Conservation (phyloP, 305 asterid genomes). For the Fraxinus dipetala region DNA sequence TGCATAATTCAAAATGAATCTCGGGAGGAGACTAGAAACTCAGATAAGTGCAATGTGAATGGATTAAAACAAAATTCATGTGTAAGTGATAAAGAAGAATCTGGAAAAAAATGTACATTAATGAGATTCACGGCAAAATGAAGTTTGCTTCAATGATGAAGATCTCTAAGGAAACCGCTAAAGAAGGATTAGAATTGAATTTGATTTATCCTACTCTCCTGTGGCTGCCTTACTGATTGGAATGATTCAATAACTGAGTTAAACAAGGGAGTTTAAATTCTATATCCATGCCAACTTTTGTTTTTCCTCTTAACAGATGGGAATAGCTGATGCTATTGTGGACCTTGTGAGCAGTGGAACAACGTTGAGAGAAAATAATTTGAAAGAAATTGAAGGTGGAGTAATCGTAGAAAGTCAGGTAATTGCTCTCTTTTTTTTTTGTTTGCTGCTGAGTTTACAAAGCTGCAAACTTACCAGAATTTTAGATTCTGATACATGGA, state of each 20-base stretch:
- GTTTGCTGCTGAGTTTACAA: background rate
- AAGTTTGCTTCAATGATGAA: background rate
- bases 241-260: background rate
- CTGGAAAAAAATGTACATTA: slow-evolving; percentile 4
- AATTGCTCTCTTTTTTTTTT: slow-evolving; percentile 10
- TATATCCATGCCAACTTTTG: slow-evolving; percentile 8
- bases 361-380: slow-evolving; percentile 82
- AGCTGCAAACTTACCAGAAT: background rate
- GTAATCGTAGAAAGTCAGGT: slow-evolving; percentile 92
- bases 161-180: background rate
- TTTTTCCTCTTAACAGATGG: slow-evolving; percentile 59
- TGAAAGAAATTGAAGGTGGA: slow-evolving; percentile 95
- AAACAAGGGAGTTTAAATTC: background rate
- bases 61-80: background rate
- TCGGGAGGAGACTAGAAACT: background rate
- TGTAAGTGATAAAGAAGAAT: background rate
- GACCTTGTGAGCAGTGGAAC: slow-evolving; percentile 99
- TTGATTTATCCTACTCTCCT: background rate
- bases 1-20: background rate
- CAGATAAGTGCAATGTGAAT: background rate
- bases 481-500: slow-evolving; percentile 9
- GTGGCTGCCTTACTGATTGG: background rate
- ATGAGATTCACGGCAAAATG: background rate
- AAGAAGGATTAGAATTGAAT: background rate
- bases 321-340: slow-evolving; percentile 96